Percentiles rank a stretch among this genome's conserved stretches.
Evolutionary conservation across 179 eudicot species (phyloP).

Genomic region (Corrigiola litoralis): DNA sequence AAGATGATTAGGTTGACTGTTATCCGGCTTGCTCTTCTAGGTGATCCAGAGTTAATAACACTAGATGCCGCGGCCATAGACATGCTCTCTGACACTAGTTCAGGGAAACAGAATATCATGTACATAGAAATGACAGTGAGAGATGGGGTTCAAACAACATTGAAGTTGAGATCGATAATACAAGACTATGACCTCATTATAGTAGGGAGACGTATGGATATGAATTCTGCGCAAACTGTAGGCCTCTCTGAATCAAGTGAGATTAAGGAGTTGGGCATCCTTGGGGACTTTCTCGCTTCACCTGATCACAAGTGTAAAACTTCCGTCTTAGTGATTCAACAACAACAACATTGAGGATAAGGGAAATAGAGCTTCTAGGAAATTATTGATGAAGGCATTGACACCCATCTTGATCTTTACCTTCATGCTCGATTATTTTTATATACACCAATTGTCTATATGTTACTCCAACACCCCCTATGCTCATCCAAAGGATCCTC

Average conservation of each 20-base stretch:
- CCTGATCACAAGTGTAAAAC: conserved; percentile 40
- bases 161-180: conserved; percentile 30
- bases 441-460: too few species aligned
- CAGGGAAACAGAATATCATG: conserved; percentile 33
- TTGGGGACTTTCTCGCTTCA: conserved; percentile 56
- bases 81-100: conserved; percentile 34
- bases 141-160: conserved; percentile 52
- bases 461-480: too few species aligned
- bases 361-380: neutral
- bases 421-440: too few species aligned
- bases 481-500: too few species aligned
- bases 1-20: conserved; percentile 41
- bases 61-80: conserved; percentile 44
- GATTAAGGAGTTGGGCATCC: conserved; percentile 57
- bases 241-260: conserved; percentile 64
- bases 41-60: conserved; percentile 38
- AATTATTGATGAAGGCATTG: too few species aligned
- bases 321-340: conserved; percentile 65
- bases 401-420: too few species aligned
- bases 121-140: conserved; percentile 50
- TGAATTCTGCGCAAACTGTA: conserved; percentile 29
- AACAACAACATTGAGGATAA: conserved; percentile 37
- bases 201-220: conserved; percentile 50
- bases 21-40: conserved; percentile 48
- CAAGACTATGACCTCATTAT: conserved; percentile 39